phyloP scores from a whole-genome alignment of 2,329 filamentous ascomycete genomes.

The Phyllosticta ampelicida region DNA sequence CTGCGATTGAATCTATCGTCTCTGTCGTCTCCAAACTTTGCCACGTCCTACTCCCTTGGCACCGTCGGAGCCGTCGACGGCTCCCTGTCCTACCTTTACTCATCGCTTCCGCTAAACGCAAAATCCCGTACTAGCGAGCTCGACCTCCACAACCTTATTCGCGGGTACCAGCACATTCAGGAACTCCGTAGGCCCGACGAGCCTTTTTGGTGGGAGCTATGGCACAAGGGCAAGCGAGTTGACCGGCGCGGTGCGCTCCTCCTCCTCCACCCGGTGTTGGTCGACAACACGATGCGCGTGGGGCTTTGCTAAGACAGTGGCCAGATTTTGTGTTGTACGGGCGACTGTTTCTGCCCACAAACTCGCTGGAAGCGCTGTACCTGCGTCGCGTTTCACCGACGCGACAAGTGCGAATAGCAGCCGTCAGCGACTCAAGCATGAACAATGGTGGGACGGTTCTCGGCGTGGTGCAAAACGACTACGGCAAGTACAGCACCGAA shows the following conservation, averaged over 20 bases:
- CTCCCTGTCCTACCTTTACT: slow-evolving; percentile 94
- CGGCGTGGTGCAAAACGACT: slow-evolving; percentile 67
- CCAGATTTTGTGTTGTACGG: slow-evolving; percentile 59
- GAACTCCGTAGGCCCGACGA: slow-evolving; percentile 48
- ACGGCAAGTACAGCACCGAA: slow-evolving; percentile 78
- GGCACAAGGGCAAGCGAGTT: slow-evolving; percentile 40
- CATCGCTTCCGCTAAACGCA: slow-evolving; percentile 63
- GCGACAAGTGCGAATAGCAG: slow-evolving; percentile 68
- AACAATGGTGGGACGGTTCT: slow-evolving; percentile 67
- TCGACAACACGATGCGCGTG: not conserved
- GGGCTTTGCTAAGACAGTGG: slow-evolving; percentile 16
- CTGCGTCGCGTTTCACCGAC: slow-evolving; percentile 67
- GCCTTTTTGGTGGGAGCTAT: slow-evolving; percentile 42
- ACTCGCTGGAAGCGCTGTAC: slow-evolving; percentile 76
- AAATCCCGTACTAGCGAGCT: slow-evolving; percentile 62
- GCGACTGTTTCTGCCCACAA: slow-evolving; percentile 70
- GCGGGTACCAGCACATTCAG: slow-evolving; percentile 70
- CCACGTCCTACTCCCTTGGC: slow-evolving; percentile 84
- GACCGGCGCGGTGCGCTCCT: slow-evolving; percentile 35
- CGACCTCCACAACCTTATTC: slow-evolving; percentile 64
- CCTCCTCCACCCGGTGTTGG: slow-evolving; percentile 4
- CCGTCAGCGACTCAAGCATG: slow-evolving; percentile 60
- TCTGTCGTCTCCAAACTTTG: slow-evolving; percentile 84
- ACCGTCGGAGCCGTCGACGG: slow-evolving; percentile 88
- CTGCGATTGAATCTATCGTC: slow-evolving; percentile 81